A percentile compares a stretch with the other conserved stretches of the same genome.
phyloP scores from a whole-genome alignment of 2,329 filamentous ascomycete species.

The Aureobasidium uvarum region DNA sequence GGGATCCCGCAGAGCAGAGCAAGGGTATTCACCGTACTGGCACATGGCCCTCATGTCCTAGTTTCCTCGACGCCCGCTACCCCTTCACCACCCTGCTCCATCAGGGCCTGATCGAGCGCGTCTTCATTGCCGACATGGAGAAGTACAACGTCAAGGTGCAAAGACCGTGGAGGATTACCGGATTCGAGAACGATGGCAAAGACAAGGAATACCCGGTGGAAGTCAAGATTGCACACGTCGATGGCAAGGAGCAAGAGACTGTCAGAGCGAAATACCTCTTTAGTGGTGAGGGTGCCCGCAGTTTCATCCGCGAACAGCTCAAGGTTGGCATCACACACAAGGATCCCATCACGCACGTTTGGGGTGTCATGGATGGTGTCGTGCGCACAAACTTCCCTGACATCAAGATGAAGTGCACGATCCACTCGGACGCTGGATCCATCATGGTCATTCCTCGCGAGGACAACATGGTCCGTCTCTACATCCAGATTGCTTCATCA shows the following conservation, averaged over 20 bases:
- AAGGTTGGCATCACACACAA: conserved; percentile 65
- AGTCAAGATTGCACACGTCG: conserved; percentile 72
- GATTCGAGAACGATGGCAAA: conserved; percentile 59
- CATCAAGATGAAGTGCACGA: conserved; percentile 68
- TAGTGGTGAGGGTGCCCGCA: conserved; percentile 61
- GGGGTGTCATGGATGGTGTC: conserved; percentile 66
- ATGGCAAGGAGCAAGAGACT: conserved; percentile 67
- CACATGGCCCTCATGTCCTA: conserved; percentile 83
- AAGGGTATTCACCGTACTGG: conserved; percentile 60
- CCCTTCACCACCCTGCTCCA: conserved; percentile 63
- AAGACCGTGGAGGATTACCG: conserved; percentile 61
- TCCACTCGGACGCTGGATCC: conserved; percentile 61
- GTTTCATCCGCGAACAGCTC: conserved; percentile 61
- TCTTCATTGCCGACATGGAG: conserved; percentile 61
- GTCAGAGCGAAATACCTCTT: conserved; percentile 62
- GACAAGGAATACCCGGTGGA: conserved; percentile 74
- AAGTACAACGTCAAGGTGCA: conserved; percentile 58
- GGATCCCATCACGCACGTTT: conserved; percentile 62
- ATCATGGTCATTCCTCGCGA: conserved; percentile 63
- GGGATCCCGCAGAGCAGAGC: conserved; percentile 55
- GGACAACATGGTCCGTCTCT: conserved; percentile 55
- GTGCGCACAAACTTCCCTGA: conserved; percentile 63
- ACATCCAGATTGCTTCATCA: conserved; percentile 62
- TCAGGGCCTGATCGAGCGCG: conserved; percentile 61
- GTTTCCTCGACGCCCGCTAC: conserved; percentile 68